phyloP scores from a whole-genome alignment of 2,329 filamentous ascomycete species.

The Anthostomella pinea region DNA sequence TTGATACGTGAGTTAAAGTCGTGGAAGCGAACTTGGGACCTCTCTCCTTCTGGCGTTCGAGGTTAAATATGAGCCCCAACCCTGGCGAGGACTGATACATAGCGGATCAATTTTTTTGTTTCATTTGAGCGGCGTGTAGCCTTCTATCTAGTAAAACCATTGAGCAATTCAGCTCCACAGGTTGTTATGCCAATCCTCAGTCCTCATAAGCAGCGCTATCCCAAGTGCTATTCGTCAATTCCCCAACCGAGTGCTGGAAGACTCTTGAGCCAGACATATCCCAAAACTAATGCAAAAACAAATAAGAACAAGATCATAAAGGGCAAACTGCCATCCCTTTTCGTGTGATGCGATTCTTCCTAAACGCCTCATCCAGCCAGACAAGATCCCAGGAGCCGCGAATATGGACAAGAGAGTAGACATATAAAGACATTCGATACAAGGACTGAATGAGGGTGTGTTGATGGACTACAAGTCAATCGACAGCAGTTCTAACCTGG shows the following conservation, averaged over 20 bases:
- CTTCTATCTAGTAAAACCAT: slow-evolving; percentile 17
- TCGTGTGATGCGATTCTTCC: not conserved
- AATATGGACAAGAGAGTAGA: slow-evolving; percentile 2
- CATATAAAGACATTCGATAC: not conserved
- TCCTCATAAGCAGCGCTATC: slow-evolving; percentile 16
- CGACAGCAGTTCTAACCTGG: slow-evolving; percentile 37
- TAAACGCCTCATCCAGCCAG: no score
- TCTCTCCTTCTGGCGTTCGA: no score
- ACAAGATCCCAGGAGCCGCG: not conserved
- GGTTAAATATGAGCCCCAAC: no score
- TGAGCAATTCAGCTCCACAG: slow-evolving; percentile 1
- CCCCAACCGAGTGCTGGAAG: no score
- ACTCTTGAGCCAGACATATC: no score
- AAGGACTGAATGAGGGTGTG: not conserved
- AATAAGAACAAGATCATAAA: not conserved
- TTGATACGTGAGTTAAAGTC: no score
- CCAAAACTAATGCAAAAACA: no score
- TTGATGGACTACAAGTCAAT: slow-evolving; percentile 25
- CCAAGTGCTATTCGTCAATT: no score
- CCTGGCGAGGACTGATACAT: no score
- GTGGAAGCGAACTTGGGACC: no score
- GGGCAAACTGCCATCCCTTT: not conserved
- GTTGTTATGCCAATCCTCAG: slow-evolving; percentile 5
- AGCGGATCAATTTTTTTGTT: slow-evolving; percentile 3
- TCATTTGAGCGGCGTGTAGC: slow-evolving; percentile 4